Evolutionary conservation across 176 grass and related monocot genomes (phyloP).

Genomic region (Oryza australiensis): DNA sequence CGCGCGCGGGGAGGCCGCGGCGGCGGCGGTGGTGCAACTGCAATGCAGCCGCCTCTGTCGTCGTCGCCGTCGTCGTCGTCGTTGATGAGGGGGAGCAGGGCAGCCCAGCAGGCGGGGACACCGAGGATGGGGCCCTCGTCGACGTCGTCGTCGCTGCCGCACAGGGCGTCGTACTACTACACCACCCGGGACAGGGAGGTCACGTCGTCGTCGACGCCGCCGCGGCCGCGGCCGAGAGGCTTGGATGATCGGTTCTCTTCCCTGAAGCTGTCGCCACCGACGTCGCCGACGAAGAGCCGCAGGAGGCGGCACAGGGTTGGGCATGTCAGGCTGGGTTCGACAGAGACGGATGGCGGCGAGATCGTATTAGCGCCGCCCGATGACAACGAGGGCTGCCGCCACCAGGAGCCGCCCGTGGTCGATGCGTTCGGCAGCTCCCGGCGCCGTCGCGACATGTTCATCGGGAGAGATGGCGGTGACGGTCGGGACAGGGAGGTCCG

Average conservation of each 20-base stretch:
- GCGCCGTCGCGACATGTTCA: constrained; percentile 25
- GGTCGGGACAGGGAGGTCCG: not conserved
- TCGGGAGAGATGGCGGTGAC: constrained; percentile 15
- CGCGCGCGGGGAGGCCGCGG: not conserved
- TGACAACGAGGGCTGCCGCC: not conserved
- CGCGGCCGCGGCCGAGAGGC: constrained; percentile 14
- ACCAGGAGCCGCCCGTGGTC: not conserved
- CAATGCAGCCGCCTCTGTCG: not conserved
- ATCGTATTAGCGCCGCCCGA: not conserved
- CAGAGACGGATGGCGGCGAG: not conserved
- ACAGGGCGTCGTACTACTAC: constrained; percentile 80
- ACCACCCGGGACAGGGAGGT: constrained; percentile 38
- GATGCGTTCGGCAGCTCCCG: not conserved
- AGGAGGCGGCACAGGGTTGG: constrained; percentile 39
- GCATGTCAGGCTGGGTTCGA: not conserved
- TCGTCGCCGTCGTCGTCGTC: not conserved
- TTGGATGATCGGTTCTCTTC: constrained; percentile 25
- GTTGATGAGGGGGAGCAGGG: not conserved
- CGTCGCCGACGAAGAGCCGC: constrained; percentile 18
- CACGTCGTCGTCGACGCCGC: not conserved
- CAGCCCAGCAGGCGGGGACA: not conserved
- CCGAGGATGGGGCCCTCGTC: not conserved
- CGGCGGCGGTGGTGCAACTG: constrained; percentile 8
- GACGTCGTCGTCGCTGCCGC: constrained; percentile 23
- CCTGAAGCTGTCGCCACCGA: constrained; percentile 5